Evolutionary conservation across 1,284 basidiomycete species (phyloP).

Genomic region (Melanopsichium pennsylvanicum): DNA sequence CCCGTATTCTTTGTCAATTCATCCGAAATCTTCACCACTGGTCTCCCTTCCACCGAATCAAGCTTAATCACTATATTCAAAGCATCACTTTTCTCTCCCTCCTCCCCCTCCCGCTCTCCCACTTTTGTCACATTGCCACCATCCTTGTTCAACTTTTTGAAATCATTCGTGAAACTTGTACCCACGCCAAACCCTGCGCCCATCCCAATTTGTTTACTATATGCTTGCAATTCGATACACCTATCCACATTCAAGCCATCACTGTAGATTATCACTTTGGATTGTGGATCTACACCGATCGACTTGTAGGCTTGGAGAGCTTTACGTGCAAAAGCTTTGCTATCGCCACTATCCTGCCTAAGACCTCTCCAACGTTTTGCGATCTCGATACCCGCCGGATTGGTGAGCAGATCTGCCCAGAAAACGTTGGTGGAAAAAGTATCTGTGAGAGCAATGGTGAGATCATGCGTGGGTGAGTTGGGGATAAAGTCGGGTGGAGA

Average conservation of each 20-base stretch:
- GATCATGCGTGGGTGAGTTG: slow-evolving; percentile 52
- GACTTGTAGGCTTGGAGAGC: slow-evolving; percentile 49
- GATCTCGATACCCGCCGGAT: slow-evolving; percentile 51
- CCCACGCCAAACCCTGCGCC: slow-evolving; percentile 61
- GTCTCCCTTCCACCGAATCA: slow-evolving; percentile 47
- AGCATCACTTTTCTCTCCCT: slow-evolving; percentile 37
- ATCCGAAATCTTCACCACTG: slow-evolving; percentile 63
- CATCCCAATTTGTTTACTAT: slow-evolving; percentile 55
- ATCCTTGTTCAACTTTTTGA: neutral
- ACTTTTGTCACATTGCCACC: too few relatives aligned
- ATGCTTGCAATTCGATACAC: slow-evolving; percentile 50
- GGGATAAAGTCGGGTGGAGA: slow-evolving; percentile 58
- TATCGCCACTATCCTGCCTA: slow-evolving; percentile 62
- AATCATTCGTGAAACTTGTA: slow-evolving; percentile 60
- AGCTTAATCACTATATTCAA: slow-evolving; percentile 65
- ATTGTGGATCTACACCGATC: slow-evolving; percentile 54
- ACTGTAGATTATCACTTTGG: slow-evolving; percentile 62
- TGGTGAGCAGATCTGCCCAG: slow-evolving; percentile 56
- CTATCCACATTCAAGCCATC: slow-evolving; percentile 56
- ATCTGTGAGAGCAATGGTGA: slow-evolving; percentile 64
- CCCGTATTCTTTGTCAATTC: slow-evolving; percentile 65
- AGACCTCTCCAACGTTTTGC: slow-evolving; percentile 59
- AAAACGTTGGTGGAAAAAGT: slow-evolving; percentile 63
- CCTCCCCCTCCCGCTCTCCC: too few relatives aligned
- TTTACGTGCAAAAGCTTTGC: slow-evolving; percentile 48